These are phyloP conservation scores for Oryza brachyantha DNA, from an alignment of 176 grass and related monocot genomes.

Conservation along the genomic window DNA sequence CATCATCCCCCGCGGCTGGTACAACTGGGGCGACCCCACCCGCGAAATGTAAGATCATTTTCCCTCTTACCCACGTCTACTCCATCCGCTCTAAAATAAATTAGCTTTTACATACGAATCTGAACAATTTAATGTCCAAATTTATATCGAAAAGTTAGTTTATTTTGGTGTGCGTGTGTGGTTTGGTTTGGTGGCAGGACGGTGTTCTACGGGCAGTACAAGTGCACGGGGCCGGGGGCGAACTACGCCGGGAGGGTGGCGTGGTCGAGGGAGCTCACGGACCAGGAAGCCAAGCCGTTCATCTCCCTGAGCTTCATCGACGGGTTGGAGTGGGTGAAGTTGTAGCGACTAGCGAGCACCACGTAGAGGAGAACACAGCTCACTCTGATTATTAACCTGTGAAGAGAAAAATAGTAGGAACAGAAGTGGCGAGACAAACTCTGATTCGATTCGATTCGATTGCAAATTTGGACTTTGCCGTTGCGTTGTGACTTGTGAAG, in stretches of 20 bases:
- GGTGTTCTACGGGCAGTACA: constrained; percentile 98
- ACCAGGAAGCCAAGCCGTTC: constrained; percentile 86
- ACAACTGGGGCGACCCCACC: constrained; percentile 90
- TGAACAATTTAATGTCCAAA: no score
- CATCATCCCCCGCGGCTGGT: constrained; percentile 80
- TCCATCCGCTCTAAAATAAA: no score
- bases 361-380: not conserved
- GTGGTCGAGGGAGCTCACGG: constrained; percentile 93
- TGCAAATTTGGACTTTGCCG: not conserved
- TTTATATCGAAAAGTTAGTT: no score
- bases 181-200: constrained; percentile 52
- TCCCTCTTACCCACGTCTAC: no score
- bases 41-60: constrained; percentile 81
- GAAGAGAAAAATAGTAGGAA: not conserved
- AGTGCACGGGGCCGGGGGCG: constrained; percentile 70
- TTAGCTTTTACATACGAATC: no score
- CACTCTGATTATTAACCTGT: not conserved
- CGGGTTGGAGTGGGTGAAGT: constrained; percentile 64
- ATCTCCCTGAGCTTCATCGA: constrained; percentile 84
- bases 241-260: constrained; percentile 69
- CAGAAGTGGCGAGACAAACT: not conserved
- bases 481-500: not conserved
- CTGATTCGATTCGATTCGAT: not conserved
- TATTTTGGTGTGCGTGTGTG: not conserved
- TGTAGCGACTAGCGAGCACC: no score